Evolutionary conservation across 2,329 filamentous ascomycete genomes (phyloP).

Genomic region (Teratosphaeria nubilosa): DNA sequence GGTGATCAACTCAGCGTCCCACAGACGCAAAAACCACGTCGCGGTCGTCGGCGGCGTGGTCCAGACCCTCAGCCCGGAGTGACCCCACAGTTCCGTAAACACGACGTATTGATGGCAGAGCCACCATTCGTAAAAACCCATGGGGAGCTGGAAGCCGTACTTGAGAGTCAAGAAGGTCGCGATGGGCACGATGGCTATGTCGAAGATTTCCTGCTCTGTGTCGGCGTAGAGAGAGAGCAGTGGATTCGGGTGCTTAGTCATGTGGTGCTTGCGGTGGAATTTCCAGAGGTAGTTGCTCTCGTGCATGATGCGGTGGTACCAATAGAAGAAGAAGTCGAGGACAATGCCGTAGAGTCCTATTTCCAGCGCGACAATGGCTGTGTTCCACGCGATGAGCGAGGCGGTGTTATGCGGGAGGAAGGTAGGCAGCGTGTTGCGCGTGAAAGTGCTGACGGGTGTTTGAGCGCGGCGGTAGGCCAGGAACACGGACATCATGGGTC

Average conservation of each 20-base stretch:
- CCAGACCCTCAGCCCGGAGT: slow-evolving; percentile 30
- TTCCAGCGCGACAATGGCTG: slow-evolving; percentile 25
- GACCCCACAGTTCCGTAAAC: slow-evolving; percentile 29
- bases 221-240: slow-evolving; percentile 33
- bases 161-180: slow-evolving; percentile 28
- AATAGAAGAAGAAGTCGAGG: slow-evolving; percentile 37
- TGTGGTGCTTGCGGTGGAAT: slow-evolving; percentile 34
- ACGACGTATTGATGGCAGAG: slow-evolving; percentile 34
- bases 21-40: slow-evolving; percentile 23
- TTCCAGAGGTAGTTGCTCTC: slow-evolving; percentile 30
- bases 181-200: slow-evolving; percentile 30
- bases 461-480: slow-evolving; percentile 20
- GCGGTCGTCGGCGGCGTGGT: slow-evolving; percentile 25
- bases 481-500: slow-evolving; percentile 25
- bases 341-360: slow-evolving; percentile 32
- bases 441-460: slow-evolving; percentile 8
- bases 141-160: slow-evolving; percentile 26
- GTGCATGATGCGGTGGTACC: slow-evolving; percentile 34
- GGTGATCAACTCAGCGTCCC: slow-evolving; percentile 28
- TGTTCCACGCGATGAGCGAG: slow-evolving; percentile 12
- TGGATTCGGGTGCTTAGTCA: slow-evolving; percentile 35
- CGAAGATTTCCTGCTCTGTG: slow-evolving; percentile 31
- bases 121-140: slow-evolving; percentile 39
- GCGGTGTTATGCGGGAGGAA: not conserved
- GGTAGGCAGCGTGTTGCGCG: not conserved